A percentile compares a stretch with the other conserved stretches of the same genome.
Evolutionary conservation across 306 rosid species (phyloP).

Genomic region (Vigna mungo): DNA sequence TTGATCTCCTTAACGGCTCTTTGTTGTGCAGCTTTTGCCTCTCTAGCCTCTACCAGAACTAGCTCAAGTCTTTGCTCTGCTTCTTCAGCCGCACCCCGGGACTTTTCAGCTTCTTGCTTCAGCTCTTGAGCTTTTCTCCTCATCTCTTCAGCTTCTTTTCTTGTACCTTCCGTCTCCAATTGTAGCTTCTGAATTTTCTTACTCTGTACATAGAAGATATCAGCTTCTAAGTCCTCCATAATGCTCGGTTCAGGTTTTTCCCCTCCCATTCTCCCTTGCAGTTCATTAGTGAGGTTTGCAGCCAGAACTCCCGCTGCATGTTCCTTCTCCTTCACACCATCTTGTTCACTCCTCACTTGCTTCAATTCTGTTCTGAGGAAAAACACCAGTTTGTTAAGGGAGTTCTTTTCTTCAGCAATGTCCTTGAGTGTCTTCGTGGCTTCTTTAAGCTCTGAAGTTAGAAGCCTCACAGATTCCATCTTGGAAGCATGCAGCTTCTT

Average conservation of each 20-base stretch:
- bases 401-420: slow-evolving; percentile 66
- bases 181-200: slow-evolving; percentile 48
- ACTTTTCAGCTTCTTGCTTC: slow-evolving; percentile 58
- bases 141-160: slow-evolving; percentile 63
- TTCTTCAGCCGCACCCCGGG: slow-evolving; percentile 51
- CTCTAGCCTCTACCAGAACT: slow-evolving; percentile 58
- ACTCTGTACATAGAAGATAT: slow-evolving; percentile 39
- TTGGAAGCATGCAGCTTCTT: slow-evolving; percentile 67
- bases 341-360: slow-evolving; percentile 55
- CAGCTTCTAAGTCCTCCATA: slow-evolving; percentile 33
- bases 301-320: slow-evolving; percentile 50
- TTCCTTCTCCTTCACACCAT: slow-evolving; percentile 49
- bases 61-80: slow-evolving; percentile 56
- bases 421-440: slow-evolving; percentile 66
- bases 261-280: slow-evolving; percentile 39
- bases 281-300: slow-evolving; percentile 38
- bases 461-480: slow-evolving; percentile 61
- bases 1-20: slow-evolving; percentile 63
- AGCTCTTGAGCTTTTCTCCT: slow-evolving; percentile 53
- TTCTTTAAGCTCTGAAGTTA: slow-evolving; percentile 68
- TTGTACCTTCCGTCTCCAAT: slow-evolving; percentile 54
- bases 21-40: slow-evolving; percentile 67
- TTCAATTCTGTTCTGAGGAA: slow-evolving; percentile 62
- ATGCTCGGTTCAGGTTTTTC: slow-evolving; percentile 37
- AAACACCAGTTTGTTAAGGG: slow-evolving; percentile 58